A percentile compares a stretch with the other conserved stretches of the same genome.
Evolutionary conservation across 2,329 filamentous ascomycete species (phyloP).

Genomic region (Diaporthe vexans): DNA sequence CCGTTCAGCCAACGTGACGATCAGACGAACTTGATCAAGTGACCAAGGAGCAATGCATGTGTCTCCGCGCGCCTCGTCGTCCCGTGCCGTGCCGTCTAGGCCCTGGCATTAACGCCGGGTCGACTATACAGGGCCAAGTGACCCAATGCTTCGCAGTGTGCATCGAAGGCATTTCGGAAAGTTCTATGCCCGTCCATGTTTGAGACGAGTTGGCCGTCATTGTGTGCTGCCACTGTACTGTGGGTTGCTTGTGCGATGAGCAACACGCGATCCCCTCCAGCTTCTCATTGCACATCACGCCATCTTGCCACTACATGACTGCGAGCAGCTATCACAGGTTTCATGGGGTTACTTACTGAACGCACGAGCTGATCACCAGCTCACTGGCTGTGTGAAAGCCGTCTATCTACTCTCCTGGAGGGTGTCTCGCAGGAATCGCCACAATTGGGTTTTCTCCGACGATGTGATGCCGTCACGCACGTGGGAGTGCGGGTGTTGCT

Average conservation of each 20-base stretch:
- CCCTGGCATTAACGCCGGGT: not conserved
- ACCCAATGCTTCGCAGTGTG: not conserved
- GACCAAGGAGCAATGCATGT: slow-evolving; percentile 18
- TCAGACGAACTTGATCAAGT: slow-evolving; percentile 13
- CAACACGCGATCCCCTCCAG: not conserved
- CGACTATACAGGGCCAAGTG: not conserved
- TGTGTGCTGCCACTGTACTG: too few species aligned
- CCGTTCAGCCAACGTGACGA: not conserved
- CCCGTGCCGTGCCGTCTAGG: slow-evolving; percentile 24
- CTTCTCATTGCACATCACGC: not conserved
- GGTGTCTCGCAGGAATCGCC: slow-evolving; percentile 6
- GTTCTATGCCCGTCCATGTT: not conserved
- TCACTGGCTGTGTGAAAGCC: not conserved
- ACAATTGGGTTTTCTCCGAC: not conserved
- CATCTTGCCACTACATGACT: not conserved
- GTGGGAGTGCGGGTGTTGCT: not conserved
- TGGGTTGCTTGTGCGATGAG: not conserved
- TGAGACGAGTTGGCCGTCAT: too few species aligned
- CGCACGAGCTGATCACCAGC: not conserved
- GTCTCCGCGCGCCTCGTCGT: not conserved
- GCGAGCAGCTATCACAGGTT: not conserved
- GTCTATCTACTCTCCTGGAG: not conserved
- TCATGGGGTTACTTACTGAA: not conserved
- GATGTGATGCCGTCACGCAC: not conserved
- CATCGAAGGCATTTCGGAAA: not conserved